Conservation (phyloP, 768 basidiomycete species). For the Psilocybe tampanensis region DNA sequence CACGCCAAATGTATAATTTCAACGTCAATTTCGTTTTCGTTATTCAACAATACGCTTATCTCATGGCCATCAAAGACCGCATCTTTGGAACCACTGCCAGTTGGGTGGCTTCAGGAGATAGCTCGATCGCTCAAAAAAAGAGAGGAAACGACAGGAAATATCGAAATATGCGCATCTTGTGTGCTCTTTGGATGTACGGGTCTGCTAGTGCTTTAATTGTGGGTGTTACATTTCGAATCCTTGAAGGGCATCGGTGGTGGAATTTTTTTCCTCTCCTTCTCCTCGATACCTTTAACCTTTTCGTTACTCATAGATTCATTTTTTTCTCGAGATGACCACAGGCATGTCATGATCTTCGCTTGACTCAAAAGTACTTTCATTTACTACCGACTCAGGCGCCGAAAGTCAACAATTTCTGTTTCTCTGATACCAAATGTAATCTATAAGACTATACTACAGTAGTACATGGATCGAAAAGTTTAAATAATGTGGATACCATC, state of each 20-base stretch:
- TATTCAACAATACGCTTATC: constrained; percentile 30
- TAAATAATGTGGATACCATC: too few species aligned
- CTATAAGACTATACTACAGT: too few species aligned
- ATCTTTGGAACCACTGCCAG: constrained; percentile 27
- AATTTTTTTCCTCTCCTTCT: constrained; percentile 23
- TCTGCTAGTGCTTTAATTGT: constrained; percentile 18
- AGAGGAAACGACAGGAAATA: constrained; percentile 28
- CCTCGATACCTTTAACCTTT: constrained; percentile 22
- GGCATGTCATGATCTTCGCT: too few species aligned
- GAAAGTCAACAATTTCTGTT: too few species aligned
- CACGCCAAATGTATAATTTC: constrained; percentile 25
- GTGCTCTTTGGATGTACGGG: constrained; percentile 25
- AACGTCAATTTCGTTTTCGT: constrained; percentile 28
- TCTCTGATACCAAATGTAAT: too few species aligned
- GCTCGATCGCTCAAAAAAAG: constrained; percentile 22
- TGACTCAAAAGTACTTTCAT: too few species aligned
- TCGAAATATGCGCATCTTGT: constrained; percentile 29
- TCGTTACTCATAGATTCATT: constrained; percentile 26
- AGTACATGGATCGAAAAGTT: too few species aligned
- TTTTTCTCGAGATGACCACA: constrained; percentile 13
- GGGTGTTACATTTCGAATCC: constrained; percentile 20
- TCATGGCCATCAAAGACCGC: constrained; percentile 31
- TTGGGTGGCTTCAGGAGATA: constrained; percentile 30
- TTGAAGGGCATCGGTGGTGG: constrained; percentile 24
- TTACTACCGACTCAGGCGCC: too few species aligned